These are phyloP conservation scores for Intubia oerlemansii DNA, from an alignment of 2,329 filamentous ascomycete species.

Conservation along the genomic window DNA sequence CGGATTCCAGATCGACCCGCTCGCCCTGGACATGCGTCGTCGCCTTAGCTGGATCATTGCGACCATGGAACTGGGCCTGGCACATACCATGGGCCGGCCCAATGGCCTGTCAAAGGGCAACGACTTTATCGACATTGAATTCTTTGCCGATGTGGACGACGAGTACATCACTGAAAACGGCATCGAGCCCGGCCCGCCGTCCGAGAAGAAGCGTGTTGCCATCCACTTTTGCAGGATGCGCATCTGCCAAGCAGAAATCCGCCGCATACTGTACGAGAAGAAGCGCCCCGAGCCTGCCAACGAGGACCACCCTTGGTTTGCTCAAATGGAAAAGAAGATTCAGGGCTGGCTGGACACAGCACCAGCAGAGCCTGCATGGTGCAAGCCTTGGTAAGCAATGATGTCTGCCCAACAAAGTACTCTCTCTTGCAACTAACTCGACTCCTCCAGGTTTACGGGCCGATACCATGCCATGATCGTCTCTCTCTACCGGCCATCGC, in stretches of 20 bases:
- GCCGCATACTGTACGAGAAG: conserved; percentile 66
- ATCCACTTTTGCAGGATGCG: conserved; percentile 93
- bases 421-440: conserved; percentile 1
- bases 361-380: conserved; percentile 49
- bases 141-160: conserved; percentile 68
- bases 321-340: conserved; percentile 56
- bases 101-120: conserved; percentile 64
- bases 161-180: conserved; percentile 60
- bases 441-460: conserved; percentile 34
- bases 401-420: conserved; percentile 2
- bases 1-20: conserved; percentile 37
- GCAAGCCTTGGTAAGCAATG: conserved; percentile 51
- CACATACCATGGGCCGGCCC: conserved; percentile 72
- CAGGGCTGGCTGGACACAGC: conserved; percentile 58
- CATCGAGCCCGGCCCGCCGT: conserved; percentile 48
- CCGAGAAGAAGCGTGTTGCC: conserved; percentile 67
- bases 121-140: conserved; percentile 68
- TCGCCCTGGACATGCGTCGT: conserved; percentile 76
- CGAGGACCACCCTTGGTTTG: conserved; percentile 75
- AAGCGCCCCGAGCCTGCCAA: conserved; percentile 56
- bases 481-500: conserved; percentile 73
- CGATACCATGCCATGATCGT: conserved; percentile 77
- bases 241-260: conserved; percentile 68
- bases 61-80: conserved; percentile 73
- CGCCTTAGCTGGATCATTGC: conserved; percentile 74